A percentile compares a stretch with the other conserved stretches of the same genome.
phyloP scores from a whole-genome alignment of 2,329 filamentous ascomycete species.

The Scopulariopsis brevicaulis region DNA sequence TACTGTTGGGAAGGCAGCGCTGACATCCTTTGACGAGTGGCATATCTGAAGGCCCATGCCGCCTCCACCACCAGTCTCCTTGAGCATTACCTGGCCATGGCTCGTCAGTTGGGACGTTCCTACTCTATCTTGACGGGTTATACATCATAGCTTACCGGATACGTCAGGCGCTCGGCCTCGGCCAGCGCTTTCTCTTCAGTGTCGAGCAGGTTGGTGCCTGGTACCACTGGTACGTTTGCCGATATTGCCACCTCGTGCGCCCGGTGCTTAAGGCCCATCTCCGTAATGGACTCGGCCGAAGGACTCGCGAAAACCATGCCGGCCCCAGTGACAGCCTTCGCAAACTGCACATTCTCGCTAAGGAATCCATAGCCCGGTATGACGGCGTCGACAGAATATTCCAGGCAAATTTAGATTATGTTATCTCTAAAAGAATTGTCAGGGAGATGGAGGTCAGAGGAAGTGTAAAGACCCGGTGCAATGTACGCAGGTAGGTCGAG shows the following conservation, averaged over 20 bases:
- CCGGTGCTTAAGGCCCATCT: constrained; percentile 19
- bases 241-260: neutral
- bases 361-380: constrained; percentile 51
- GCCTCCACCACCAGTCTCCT: constrained; percentile 28
- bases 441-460: neutral
- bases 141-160: neutral
- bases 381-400: neutral
- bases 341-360: constrained; percentile 52
- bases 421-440: neutral
- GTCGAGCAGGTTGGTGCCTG: constrained; percentile 7
- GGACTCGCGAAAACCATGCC: constrained; percentile 52
- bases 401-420: neutral
- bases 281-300: constrained; percentile 27
- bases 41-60: constrained; percentile 24
- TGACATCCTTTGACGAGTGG: neutral
- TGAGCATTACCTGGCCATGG: constrained; percentile 26
- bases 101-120: constrained; percentile 11
- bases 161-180: neutral
- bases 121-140: neutral
- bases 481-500: neutral
- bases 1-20: constrained; percentile 4
- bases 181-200: constrained; percentile 10
- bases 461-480: neutral
- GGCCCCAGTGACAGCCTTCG: constrained; percentile 33
- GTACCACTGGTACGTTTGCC: neutral